phyloP scores from a whole-genome alignment of 1,284 basidiomycete genomes.

The Puccinia hordei region DNA sequence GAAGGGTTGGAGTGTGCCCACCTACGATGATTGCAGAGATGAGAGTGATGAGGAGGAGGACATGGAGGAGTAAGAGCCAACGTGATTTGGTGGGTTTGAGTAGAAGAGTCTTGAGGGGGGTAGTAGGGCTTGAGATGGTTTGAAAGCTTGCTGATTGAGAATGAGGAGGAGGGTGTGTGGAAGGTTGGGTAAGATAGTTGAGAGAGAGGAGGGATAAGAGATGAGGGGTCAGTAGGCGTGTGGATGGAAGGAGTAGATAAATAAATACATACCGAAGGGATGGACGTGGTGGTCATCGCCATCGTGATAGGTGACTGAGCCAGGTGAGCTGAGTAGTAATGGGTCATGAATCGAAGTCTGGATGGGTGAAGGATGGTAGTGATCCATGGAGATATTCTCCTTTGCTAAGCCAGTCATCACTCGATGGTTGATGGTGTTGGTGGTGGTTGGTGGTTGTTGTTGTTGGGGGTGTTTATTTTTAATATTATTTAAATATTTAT shows the following conservation, averaged over 20 bases:
- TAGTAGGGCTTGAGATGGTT: neutral
- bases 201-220: too few relatives aligned
- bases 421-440: neutral
- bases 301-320: neutral
- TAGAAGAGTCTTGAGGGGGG: neutral
- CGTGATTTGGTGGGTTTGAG: neutral
- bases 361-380: neutral
- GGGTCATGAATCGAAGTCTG: neutral
- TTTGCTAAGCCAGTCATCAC: neutral
- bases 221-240: neutral
- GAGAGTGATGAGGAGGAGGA: neutral
- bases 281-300: neutral
- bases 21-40: neutral
- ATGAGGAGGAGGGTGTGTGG: neutral
- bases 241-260: too few relatives aligned
- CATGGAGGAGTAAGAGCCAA: neutral
- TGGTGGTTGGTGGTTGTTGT: neutral
- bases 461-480: too few relatives aligned
- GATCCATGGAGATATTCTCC: conserved; percentile 1
- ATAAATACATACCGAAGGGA: neutral
- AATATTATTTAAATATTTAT: too few relatives aligned
- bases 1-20: neutral
- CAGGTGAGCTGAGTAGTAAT: neutral
- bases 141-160: conserved; percentile 28
- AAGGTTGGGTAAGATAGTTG: neutral